Conservation (phyloP, 2,329 filamentous ascomycete species). For the Trichoderma oligosporum region DNA sequence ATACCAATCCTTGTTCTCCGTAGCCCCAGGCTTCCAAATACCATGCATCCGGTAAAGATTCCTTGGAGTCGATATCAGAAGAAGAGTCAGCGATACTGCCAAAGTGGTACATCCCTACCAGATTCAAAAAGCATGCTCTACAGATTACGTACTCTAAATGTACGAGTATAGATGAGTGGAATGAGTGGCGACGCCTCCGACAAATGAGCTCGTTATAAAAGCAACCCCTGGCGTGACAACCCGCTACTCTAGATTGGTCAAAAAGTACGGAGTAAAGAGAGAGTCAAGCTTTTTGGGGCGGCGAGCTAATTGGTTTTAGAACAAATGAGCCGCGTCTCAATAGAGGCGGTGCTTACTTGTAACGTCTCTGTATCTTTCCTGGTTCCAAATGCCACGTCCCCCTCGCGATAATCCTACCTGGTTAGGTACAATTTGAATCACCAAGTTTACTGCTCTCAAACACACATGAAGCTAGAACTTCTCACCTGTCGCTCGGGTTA, state of each 20-base stretch:
- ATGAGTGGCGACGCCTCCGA: not conserved
- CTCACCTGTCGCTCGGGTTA: not conserved
- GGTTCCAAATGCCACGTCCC: slow-evolving; percentile 1
- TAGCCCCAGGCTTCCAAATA: too few species aligned
- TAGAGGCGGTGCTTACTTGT: not conserved
- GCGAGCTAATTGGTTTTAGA: slow-evolving; percentile 1
- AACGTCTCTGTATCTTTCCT: not conserved
- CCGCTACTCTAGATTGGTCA: not conserved
- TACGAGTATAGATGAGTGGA: too few species aligned
- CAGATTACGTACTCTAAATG: too few species aligned
- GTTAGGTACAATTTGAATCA: slow-evolving; percentile 12
- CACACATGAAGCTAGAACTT: not conserved
- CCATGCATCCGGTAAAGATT: too few species aligned
- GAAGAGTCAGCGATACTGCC: too few species aligned
- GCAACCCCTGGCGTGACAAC: not conserved
- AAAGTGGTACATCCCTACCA: too few species aligned
- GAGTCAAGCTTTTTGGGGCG: slow-evolving; percentile 10
- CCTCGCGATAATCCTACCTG: not conserved
- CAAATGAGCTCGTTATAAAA: not conserved
- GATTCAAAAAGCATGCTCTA: too few species aligned
- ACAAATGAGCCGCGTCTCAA: not conserved
- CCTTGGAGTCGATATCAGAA: too few species aligned
- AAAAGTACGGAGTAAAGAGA: not conserved
- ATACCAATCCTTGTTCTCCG: too few species aligned
- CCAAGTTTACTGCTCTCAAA: not conserved